Evolutionary conservation across 2,329 filamentous ascomycete genomes (phyloP), one percentile per base, ranked within the genome.

Genomic region (Alternaria solani): DNA sequence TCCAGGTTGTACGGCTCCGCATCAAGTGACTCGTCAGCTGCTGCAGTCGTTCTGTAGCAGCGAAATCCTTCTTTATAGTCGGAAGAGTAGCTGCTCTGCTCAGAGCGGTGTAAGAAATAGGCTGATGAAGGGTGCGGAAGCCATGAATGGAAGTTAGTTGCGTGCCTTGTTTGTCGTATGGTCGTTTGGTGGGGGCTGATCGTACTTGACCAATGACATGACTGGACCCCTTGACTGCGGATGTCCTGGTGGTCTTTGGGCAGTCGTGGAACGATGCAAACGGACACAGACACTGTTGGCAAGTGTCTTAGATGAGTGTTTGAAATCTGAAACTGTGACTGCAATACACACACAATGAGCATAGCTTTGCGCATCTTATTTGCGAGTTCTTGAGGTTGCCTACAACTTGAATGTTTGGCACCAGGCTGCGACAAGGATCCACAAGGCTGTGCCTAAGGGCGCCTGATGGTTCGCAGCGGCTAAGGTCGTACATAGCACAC

Each of bases 51-150:
- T 56, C 36, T 38, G n/a, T 34, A 11, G 59, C 57, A 48, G 52
- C 16, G 20, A 20, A 39, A 36, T 46, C 43, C 26, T 34, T 28
- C 2, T 20, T 39, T 9, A 54, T 63, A 25, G 18, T 44, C 20
- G 66, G 60, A 28, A 64, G 64, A n/a, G 62, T 63, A 14, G 56
- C 47, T 39, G 59, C 57, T 60, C 58, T 46, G 14, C 59, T 30
- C 42, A 58, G 42, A 18, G 23, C 59, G 55, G 46, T 59, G 62
- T 47, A 63, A 18, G 58, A 55, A 30, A 38, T n/a, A 53, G 58
- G 57, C 47, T 70, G 61, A 38, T 34, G 39, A 7, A 55, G 32
- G 25, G 25, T 23, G n/a, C 43, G 28, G 47, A 55, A 59, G 60
- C 61, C 66, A 60, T 44, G 36, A 39, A 34, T 55, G 30, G 30